These are phyloP conservation scores for Citrullus mucosospermus DNA, from an alignment of 306 rosid species.

Conservation along the genomic window DNA sequence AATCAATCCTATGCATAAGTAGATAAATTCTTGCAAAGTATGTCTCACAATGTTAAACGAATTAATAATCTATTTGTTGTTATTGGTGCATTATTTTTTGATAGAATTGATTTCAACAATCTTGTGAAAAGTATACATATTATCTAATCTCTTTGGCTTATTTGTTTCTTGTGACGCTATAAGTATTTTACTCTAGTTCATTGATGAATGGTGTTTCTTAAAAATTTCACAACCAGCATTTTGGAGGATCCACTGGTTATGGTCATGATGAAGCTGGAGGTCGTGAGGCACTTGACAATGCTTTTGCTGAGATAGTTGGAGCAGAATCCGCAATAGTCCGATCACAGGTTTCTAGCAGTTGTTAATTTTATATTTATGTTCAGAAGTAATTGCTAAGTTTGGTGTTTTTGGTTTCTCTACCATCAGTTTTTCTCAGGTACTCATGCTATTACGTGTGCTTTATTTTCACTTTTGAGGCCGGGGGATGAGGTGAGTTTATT, in stretches of 20 bases:
- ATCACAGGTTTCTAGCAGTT: slow-evolving; percentile 50
- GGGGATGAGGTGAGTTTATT: slow-evolving; percentile 73
- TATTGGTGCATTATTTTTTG: background rate
- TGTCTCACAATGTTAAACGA: background rate
- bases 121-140: background rate
- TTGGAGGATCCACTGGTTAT: slow-evolving; percentile 88
- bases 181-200: background rate
- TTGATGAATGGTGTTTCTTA: background rate
- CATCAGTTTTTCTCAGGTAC: slow-evolving; percentile 96
- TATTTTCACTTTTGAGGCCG: slow-evolving; percentile 72
- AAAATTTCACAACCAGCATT: slow-evolving; percentile 40
- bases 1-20: background rate
- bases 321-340: slow-evolving; percentile 90
- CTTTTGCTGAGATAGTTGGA: slow-evolving; percentile 84
- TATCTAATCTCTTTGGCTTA: background rate
- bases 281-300: slow-evolving; percentile 84
- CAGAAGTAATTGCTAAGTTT: background rate
- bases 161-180: background rate
- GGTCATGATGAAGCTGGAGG: slow-evolving; percentile 99
- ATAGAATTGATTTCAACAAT: background rate
- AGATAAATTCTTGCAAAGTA: background rate
- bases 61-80: background rate
- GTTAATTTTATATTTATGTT: background rate
- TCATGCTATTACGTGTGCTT: slow-evolving; percentile 87
- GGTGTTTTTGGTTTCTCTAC: background rate